A percentile compares a stretch with the other conserved stretches of the same genome.
Evolutionary conservation across 2,329 filamentous ascomycete species (phyloP).

Genomic region (Cyclaneusma minus): DNA sequence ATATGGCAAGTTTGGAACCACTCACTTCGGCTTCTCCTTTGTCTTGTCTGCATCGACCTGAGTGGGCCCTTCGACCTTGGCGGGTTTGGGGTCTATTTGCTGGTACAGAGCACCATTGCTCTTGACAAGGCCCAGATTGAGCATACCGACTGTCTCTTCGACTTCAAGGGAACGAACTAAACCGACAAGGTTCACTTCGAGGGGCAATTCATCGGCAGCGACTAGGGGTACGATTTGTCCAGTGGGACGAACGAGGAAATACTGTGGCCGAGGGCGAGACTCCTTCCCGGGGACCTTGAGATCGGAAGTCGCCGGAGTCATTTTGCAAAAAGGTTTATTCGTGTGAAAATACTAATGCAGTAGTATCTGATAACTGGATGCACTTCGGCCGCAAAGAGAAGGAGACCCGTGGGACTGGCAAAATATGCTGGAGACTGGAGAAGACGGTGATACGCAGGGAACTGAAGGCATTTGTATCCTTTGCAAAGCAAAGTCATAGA

Average conservation of each 20-base stretch:
- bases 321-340: constrained; percentile 2
- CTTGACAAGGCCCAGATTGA: constrained; percentile 14
- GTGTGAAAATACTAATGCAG: no score
- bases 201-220: constrained; percentile 34
- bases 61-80: no score
- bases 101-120: constrained; percentile 8
- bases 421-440: no score
- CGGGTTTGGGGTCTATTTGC: no score
- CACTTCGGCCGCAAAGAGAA: no score
- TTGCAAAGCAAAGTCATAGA: no score
- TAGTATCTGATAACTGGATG: no score
- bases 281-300: constrained; percentile 1
- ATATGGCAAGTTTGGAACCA: no score
- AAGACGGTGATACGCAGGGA: no score
- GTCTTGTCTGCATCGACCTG: no score
- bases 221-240: constrained; percentile 35
- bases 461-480: no score
- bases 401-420: no score
- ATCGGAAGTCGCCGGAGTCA: constrained; percentile 3
- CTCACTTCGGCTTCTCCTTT: constrained; percentile 1
- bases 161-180: constrained; percentile 21
- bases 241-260: constrained; percentile 29
- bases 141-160: constrained; percentile 13
- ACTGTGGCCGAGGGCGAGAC: constrained; percentile 7
- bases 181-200: constrained; percentile 26